Evolutionary conservation across 306 rosid genomes (phyloP), one percentile per base, ranked within the genome.

Genomic region (Alnus rubra): DNA sequence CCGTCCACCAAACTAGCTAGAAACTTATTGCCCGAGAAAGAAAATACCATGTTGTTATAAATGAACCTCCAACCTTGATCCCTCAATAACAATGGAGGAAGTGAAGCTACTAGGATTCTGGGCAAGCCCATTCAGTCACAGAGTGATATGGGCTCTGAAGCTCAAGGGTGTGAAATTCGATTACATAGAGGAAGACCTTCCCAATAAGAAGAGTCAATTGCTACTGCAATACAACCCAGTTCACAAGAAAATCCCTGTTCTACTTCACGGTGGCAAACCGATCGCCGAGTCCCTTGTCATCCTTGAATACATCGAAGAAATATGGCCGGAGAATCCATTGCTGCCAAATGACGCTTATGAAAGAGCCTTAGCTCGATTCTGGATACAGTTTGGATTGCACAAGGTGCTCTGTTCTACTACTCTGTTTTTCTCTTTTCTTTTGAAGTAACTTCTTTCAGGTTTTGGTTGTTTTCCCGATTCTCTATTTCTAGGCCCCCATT

Each of bases 221-320:
- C 81, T 77, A 2, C 44, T 77, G 81, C 85, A 83, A 67, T 87
- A 84, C 76, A 87, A 86, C 69, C 87, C 93, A 44, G 42, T 87
- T 84, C 42, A 78, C 82, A 84, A 80, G 79, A 87, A 87, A 78
- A 86, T 87, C 16, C 93, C 89, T 1, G 88, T 89, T 35, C 86
- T 87, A 16, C 37, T 89, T 58, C 93, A 89, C 52, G 23, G 64
- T 1, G 87, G 79, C 65, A 89, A 80, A 51, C 48, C 83, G 63
- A 82, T 89, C 1, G 70, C 79, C 0, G 89, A 89, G 60, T 87
- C 88, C 13, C 5, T 59, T 1, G 78, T 83, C 7, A 89, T 87
- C 47, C 87, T 87, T 72, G 54, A 87, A 76, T 89, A 79, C 68
- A 89, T 85, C 0, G 89, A 89, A 75, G 91, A 89, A 64, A 84